Conservation (phyloP, 176 grass and related monocot genomes). For the Oryza brachyantha region DNA sequence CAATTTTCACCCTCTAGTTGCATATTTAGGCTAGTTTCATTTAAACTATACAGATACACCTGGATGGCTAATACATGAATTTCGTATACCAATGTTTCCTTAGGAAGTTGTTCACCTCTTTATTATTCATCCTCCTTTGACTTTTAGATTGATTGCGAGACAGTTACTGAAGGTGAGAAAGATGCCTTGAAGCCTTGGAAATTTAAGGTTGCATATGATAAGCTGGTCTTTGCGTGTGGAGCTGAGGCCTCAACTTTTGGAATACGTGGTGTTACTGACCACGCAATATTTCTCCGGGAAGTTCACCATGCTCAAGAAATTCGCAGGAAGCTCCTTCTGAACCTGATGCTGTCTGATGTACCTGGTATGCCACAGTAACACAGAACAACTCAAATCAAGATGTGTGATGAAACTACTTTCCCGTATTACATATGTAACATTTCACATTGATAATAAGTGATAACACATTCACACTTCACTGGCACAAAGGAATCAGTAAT, state of each 20-base stretch:
- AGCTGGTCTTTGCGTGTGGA: conserved; percentile 84
- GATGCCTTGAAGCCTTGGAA: conserved; percentile 70
- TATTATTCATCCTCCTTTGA: conserved; percentile 13
- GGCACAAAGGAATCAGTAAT: neutral
- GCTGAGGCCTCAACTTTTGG: conserved; percentile 93
- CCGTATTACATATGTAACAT: neutral
- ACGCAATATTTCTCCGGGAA: conserved; percentile 93
- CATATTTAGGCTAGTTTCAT: neutral
- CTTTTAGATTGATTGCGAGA: conserved; percentile 85
- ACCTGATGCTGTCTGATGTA: conserved; percentile 87
- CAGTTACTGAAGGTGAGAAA: conserved; percentile 57
- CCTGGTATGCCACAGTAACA: conserved; percentile 55
- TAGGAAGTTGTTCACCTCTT: neutral
- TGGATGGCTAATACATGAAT: neutral
- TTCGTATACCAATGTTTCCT: neutral
- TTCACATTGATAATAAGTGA: neutral
- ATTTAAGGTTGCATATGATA: conserved; percentile 94
- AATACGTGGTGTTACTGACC: conserved; percentile 72
- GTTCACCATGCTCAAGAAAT: conserved; percentile 95
- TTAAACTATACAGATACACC: neutral
- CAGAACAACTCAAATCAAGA: neutral
- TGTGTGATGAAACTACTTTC: too few species aligned
- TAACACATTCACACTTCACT: neutral
- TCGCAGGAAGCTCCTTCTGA: conserved; percentile 87
- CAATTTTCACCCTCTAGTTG: neutral